Percentiles rank a stretch among this genome's conserved stretches.
Conservation (phyloP, 768 basidiomycete species). For the Collybiopsis confluens region DNA sequence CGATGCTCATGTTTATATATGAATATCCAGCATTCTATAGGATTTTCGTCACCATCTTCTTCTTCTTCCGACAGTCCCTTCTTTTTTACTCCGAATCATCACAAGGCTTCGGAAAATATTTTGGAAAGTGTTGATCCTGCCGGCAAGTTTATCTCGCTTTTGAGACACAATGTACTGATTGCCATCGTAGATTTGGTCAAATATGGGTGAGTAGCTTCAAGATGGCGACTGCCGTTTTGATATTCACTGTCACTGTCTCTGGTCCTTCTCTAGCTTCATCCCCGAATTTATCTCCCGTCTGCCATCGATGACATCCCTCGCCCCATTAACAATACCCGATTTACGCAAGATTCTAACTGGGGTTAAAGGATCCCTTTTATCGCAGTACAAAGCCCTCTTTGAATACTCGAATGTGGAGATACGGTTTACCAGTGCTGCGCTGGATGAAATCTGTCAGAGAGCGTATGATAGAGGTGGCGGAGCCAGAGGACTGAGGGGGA, state of each 20-base stretch:
- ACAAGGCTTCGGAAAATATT: conserved; percentile 44
- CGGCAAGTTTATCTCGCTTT: conserved; percentile 32
- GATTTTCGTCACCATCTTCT: conserved; percentile 61
- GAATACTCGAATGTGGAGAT: conserved; percentile 82
- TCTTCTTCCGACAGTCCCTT: conserved; percentile 34
- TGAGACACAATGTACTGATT: neutral
- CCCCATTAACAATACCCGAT: conserved; percentile 75
- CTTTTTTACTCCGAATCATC: conserved; percentile 77
- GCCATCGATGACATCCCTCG: conserved; percentile 85
- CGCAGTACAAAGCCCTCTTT: conserved; percentile 85
- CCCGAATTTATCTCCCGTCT: conserved; percentile 93
- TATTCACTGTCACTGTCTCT: no score
- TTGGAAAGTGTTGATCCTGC: conserved; percentile 70
- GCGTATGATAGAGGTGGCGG: conserved; percentile 84
- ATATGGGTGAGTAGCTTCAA: conserved; percentile 62
- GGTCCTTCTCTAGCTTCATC: conserved; percentile 63
- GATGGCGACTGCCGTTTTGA: no score
- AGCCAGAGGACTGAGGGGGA: conserved; percentile 83
- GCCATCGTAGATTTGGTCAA: conserved; percentile 63
- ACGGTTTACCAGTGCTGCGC: conserved; percentile 75
- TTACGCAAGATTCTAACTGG: conserved; percentile 89
- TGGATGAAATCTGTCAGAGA: conserved; percentile 76
- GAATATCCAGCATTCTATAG: conserved; percentile 69
- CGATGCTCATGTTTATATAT: conserved; percentile 2
- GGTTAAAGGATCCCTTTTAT: conserved; percentile 85